These are phyloP conservation scores for Kockiozyma suomiensis DNA, from an alignment of 805 yeast species.

Conservation along the genomic window DNA sequence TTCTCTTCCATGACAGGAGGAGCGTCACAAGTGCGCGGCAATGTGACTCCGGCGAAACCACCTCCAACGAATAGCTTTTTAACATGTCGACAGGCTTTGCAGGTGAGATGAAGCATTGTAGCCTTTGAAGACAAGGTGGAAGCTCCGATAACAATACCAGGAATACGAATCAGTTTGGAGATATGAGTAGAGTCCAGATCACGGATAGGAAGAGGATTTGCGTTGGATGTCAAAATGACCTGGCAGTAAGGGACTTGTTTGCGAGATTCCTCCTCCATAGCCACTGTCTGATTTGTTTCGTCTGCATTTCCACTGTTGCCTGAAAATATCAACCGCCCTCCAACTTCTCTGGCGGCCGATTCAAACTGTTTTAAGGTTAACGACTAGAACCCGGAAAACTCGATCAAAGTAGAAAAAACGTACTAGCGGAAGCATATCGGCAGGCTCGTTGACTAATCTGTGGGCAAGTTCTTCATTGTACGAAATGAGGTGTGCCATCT, in stretches of 20 bases:
- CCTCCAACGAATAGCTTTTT: slow-evolving; percentile 61
- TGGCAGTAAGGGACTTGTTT: slow-evolving; percentile 77
- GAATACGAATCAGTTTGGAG: slow-evolving; percentile 83
- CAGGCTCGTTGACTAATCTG: slow-evolving; percentile 79
- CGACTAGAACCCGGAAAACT: no score
- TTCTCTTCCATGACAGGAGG: slow-evolving; percentile 50
- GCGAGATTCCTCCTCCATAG: slow-evolving; percentile 50
- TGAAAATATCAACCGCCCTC: slow-evolving; percentile 58
- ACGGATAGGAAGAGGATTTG: slow-evolving; percentile 73
- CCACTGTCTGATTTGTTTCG: slow-evolving; percentile 28
- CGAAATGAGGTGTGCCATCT: slow-evolving; percentile 80
- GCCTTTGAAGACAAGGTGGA: slow-evolving; percentile 88
- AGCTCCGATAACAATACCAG: slow-evolving; percentile 91
- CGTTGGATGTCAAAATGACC: slow-evolving; percentile 70
- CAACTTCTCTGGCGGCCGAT: slow-evolving; percentile 57
- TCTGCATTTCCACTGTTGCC: slow-evolving; percentile 30
- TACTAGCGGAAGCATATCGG: slow-evolving; percentile 34
- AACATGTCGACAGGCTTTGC: slow-evolving; percentile 85
- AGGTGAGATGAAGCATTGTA: slow-evolving; percentile 77
- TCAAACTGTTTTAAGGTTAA: no score
- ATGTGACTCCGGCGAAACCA: slow-evolving; percentile 68
- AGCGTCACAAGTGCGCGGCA: slow-evolving; percentile 69
- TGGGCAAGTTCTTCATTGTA: slow-evolving; percentile 89
- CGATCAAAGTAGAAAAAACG: no score
- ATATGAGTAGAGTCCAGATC: slow-evolving; percentile 84